Percentiles rank a stretch among this genome's conserved stretches.
phyloP scores from a whole-genome alignment of 2,329 filamentous ascomycete species.

The Pestalotiopsis sp. region DNA sequence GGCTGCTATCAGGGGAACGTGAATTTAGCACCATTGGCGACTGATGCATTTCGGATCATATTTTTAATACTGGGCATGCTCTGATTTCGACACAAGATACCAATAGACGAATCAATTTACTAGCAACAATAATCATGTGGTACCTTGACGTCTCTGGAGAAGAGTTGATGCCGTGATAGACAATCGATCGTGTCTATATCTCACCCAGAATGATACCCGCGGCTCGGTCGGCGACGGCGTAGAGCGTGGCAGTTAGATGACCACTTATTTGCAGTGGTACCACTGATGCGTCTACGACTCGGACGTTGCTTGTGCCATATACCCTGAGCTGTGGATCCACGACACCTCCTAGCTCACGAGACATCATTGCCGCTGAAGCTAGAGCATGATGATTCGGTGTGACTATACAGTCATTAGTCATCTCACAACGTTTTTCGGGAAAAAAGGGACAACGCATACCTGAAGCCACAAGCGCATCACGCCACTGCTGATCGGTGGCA shows the following conservation, averaged over 20 bases:
- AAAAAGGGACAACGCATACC: slow-evolving; percentile 14
- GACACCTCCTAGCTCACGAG: slow-evolving; percentile 49
- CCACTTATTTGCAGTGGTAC: slow-evolving; percentile 51
- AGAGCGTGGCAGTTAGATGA: slow-evolving; percentile 53
- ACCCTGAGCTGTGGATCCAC: slow-evolving; percentile 50
- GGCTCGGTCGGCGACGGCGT: slow-evolving; percentile 53
- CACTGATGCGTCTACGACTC: slow-evolving; percentile 52
- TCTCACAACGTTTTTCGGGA: neutral
- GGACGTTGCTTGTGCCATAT: slow-evolving; percentile 50
- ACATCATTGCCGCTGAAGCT: slow-evolving; percentile 54
- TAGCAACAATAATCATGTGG: neutral
- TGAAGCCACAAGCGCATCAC: slow-evolving; percentile 19
- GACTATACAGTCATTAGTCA: slow-evolving; percentile 17
- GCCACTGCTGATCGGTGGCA: slow-evolving; percentile 32
- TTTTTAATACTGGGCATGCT: neutral
- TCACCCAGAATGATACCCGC: slow-evolving; percentile 31
- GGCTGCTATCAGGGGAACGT: neutral
- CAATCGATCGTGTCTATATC: neutral
- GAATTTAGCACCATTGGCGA: neutral
- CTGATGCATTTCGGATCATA: neutral
- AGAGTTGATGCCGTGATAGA: neutral
- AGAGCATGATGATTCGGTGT: slow-evolving; percentile 44
- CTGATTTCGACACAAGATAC: slow-evolving; percentile 13
- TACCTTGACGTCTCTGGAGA: too few species aligned
- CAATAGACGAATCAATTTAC: neutral